phyloP scores from a whole-genome alignment of 169 alveolate genomes.

The Plasmodium reichenowi region DNA sequence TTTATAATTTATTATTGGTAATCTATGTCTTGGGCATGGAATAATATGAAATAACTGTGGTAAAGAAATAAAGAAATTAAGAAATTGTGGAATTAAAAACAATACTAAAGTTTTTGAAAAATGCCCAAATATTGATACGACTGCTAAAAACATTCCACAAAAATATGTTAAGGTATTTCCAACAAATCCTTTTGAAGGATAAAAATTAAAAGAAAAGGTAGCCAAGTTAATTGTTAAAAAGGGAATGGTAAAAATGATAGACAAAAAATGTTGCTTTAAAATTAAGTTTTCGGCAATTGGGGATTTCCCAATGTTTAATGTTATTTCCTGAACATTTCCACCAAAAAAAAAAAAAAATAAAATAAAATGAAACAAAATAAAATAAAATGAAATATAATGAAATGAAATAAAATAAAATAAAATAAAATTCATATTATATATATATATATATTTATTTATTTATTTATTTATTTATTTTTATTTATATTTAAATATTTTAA shows the following conservation, averaged over 20 bases:
- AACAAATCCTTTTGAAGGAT: conserved; percentile 94
- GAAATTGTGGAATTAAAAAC: conserved; percentile 93
- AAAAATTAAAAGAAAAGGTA: conserved; percentile 89
- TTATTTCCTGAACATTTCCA: conserved; percentile 29
- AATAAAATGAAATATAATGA: no score
- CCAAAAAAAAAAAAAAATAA: neutral
- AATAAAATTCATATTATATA: neutral
- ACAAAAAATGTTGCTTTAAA: conserved; percentile 86
- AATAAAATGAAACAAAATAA: no score
- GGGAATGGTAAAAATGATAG: conserved; percentile 89
- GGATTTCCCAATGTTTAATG: conserved; percentile 71
- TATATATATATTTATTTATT: neutral
- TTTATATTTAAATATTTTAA: neutral
- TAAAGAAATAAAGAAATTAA: conserved; percentile 90
- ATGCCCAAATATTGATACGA: conserved; percentile 94
- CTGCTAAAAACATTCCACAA: conserved; percentile 95
- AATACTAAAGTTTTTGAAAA: conserved; percentile 92
- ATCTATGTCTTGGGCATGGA: conserved; percentile 94
- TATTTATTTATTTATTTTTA: neutral
- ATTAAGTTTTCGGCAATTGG: conserved; percentile 51
- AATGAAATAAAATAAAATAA: neutral
- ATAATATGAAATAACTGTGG: conserved; percentile 92
- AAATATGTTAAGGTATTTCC: conserved; percentile 95
- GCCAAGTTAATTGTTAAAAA: conserved; percentile 89
- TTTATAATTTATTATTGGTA: conserved; percentile 88